phyloP scores from a whole-genome alignment of 805 yeast genomes.

The Saturnispora quitensis region DNA sequence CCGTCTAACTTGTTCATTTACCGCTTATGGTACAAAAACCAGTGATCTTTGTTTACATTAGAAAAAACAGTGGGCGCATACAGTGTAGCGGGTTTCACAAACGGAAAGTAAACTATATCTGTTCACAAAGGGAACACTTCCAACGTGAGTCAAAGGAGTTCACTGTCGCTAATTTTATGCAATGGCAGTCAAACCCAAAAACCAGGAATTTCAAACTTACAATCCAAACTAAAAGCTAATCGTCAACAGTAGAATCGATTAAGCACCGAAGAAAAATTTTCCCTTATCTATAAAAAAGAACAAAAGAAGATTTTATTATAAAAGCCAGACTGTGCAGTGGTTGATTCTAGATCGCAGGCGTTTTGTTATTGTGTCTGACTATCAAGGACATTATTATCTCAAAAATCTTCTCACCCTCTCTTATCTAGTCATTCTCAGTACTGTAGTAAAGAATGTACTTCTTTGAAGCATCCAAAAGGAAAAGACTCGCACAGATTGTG shows the following conservation, averaged over 20 bases:
- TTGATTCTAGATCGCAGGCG: background rate
- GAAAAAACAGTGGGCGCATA: background rate
- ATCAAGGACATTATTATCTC: background rate
- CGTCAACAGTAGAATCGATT: background rate
- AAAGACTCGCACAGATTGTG: conserved; percentile 32
- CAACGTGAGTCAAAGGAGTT: background rate
- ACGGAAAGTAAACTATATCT: background rate
- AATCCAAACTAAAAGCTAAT: background rate
- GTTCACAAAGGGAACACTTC: background rate
- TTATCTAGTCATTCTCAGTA: background rate
- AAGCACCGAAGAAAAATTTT: background rate
- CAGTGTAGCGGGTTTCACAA: background rate
- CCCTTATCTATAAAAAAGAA: background rate
- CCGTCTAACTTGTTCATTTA: conserved; percentile 5
- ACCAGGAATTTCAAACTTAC: background rate
- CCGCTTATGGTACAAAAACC: background rate
- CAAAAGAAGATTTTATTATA: background rate
- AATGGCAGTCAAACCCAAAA: background rate
- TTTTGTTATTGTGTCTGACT: background rate
- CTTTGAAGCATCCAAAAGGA: conserved; percentile 24
- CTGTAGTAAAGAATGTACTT: conserved; percentile 21
- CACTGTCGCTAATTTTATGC: background rate
- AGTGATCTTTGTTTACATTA: background rate
- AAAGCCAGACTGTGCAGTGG: background rate
- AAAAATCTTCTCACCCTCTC: background rate